Base-by-base conservation (phyloP, 2,329 filamentous ascomycete genomes). In the Cladorrhinum sp. region DNA sequence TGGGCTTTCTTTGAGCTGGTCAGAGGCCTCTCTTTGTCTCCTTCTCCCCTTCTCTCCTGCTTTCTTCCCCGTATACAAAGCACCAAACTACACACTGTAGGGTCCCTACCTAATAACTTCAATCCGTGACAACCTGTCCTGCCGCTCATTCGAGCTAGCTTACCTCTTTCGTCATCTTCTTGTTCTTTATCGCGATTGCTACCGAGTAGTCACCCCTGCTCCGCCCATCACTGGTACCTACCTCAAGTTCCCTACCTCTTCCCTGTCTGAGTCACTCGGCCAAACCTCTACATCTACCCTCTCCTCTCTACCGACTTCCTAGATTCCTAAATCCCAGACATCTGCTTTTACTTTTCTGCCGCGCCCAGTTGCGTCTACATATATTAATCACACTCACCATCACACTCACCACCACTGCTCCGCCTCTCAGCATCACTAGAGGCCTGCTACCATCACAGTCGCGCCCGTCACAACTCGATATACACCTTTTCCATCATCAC, bases 241-340 rank as follows among this genome's bases (percentile, higher is more conserved):
- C 32, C 12, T 36, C 16, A 36, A 36, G 32, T 36, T n/a, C n/a
- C n/a, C n/a, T 36, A 36, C 32, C 41, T 22, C 41, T 45, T 10
- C 41, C 41, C 41, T 45, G 25, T 56, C 53, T 56, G 53, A 56
- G 53, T 56, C 53, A 56, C 53, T 29, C 53, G 53, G 53, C 53
- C 53, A 38, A 38, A 22, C 32, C 9, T 12, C 32, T 36, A 12
- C 32, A 36, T 36, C 32, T 36, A 36, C 12, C 32, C 16, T 13
- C 9, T 36, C 27, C 12, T 32, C 32, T 36, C 32, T 12, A 36
- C 32, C 32, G 32, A 10, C 32, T 36, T 36, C 32, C 32, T 36
- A 13, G 12, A 36, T 55, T 32, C 52, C 32, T 18, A 55, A 41
- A 45, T 25, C 20, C 12, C 52, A 22, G 12, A n/a, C 24, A n/a